Conservation (phyloP, 805 yeast genomes). For the Saccharomyces mikatae region DNA sequence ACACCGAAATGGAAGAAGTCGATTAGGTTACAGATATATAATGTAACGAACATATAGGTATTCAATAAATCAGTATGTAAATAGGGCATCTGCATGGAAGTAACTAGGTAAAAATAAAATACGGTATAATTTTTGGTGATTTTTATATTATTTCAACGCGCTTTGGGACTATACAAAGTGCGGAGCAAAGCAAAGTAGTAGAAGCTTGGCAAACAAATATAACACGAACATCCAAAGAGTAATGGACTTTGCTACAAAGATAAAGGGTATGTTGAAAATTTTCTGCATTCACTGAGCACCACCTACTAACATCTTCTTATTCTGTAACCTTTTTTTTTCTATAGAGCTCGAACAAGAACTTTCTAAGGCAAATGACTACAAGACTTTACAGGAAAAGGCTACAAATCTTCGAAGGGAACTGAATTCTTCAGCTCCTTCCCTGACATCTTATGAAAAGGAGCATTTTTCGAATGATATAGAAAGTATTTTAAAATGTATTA, state of each 20-base stretch:
- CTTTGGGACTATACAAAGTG: too few relatives aligned
- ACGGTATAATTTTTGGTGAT: not conserved
- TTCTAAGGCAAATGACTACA: not conserved
- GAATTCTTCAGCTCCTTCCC: conserved; percentile 5
- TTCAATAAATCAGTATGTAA: not conserved
- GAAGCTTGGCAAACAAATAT: not conserved
- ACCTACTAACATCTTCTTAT: not conserved
- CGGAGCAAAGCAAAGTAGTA: not conserved
- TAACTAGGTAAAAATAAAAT: not conserved
- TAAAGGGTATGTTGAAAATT: not conserved
- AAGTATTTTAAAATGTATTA: conserved; percentile 8
- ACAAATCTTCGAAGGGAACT: conserved; percentile 8
- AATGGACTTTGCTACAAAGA: not conserved
- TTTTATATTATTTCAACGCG: not conserved
- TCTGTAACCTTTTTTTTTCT: not conserved
- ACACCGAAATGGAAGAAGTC: conserved; percentile 98
- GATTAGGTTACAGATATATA: conserved; percentile 40
- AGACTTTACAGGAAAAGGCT: conserved; percentile 1
- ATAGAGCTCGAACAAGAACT: not conserved
- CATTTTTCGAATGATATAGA: conserved; percentile 11
- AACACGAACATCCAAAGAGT: not conserved
- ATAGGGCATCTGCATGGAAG: not conserved
- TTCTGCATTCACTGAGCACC: not conserved
- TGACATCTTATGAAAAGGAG: conserved; percentile 17
- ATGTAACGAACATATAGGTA: not conserved